A percentile compares a stretch with the other conserved stretches of the same genome.
phyloP scores from a whole-genome alignment of 2,329 filamentous ascomycete genomes.

The Monosporascus cannonballus region DNA sequence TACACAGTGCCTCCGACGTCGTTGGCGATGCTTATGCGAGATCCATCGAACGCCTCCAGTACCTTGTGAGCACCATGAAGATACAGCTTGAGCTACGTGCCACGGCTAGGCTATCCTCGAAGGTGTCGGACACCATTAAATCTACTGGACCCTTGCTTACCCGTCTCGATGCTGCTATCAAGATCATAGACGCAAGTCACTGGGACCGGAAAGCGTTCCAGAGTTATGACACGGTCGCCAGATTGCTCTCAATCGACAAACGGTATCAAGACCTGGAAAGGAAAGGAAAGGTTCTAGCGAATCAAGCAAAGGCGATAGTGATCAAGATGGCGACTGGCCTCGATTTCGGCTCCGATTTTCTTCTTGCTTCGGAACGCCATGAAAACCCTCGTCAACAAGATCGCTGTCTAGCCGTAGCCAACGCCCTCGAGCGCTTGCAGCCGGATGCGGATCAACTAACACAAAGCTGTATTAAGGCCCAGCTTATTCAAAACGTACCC shows the following conservation, averaged over 20 bases:
- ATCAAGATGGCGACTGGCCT: constrained; percentile 17
- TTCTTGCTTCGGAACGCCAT: constrained; percentile 8
- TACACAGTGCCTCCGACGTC: constrained; percentile 7
- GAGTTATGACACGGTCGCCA: constrained; percentile 10
- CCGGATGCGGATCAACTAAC: constrained; percentile 7
- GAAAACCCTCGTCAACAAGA: constrained; percentile 1
- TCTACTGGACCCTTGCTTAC: constrained; percentile 2
- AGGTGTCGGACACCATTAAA: constrained; percentile 1
- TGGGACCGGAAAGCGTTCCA: constrained; percentile 4
- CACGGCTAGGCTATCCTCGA: constrained; percentile 1
- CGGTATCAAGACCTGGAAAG: constrained; percentile 14
- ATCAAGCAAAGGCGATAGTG: constrained; percentile 12
- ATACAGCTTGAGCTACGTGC: constrained; percentile 12
- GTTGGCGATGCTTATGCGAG: constrained; percentile 2
- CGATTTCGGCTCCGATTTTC: constrained; percentile 13
- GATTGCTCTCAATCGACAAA: constrained; percentile 13
- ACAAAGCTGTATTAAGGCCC: constrained; percentile 10
- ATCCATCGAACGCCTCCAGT: constrained; percentile 4
- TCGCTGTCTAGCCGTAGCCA: constrained; percentile 9
- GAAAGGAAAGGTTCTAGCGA: constrained; percentile 9
- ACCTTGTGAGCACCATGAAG: constrained; percentile 5
- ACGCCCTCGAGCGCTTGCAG: constrained; percentile 17
- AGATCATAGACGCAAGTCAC: constrained; percentile 5
- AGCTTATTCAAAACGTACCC: constrained; percentile 16
- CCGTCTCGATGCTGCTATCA: constrained; percentile 9